Percentiles rank a stretch among this genome's conserved stretches.
Conservation (phyloP, 2,329 filamentous ascomycete genomes). For the Rhinocladiella similis region DNA sequence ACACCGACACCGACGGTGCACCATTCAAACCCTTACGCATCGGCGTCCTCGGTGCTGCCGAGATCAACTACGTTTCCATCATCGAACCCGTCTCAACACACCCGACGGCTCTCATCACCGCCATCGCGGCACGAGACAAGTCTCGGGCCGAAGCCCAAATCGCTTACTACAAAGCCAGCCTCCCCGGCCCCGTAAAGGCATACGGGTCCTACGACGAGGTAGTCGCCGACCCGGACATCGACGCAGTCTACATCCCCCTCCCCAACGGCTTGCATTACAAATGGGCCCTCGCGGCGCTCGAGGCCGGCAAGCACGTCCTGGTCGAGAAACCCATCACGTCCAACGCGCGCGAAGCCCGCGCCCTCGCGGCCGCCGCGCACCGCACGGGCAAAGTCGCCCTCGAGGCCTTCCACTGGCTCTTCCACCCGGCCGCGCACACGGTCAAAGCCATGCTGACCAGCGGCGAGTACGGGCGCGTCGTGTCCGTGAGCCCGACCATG, state of each 20-base stretch:
- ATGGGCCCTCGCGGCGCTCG: conserved; percentile 50
- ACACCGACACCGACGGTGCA: not conserved
- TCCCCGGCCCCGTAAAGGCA: conserved; percentile 30
- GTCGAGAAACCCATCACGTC: conserved; percentile 57
- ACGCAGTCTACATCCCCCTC: conserved; percentile 54
- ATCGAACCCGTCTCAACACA: conserved; percentile 54
- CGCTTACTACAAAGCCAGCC: conserved; percentile 50
- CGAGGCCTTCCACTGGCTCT: conserved; percentile 55
- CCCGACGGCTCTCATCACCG: conserved; percentile 54
- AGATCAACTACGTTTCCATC: conserved; percentile 20
- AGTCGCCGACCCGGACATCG: conserved; percentile 48
- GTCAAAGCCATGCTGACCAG: conserved; percentile 37
- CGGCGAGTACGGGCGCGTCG: conserved; percentile 5
- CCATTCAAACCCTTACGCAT: not conserved
- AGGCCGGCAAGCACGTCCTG: conserved; percentile 55
- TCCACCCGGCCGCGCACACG: conserved; percentile 50
- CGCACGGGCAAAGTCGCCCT: conserved; percentile 48
- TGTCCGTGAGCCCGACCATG: not conserved
- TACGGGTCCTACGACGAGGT: conserved; percentile 37
- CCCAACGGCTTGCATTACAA: conserved; percentile 53
- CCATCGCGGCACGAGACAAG: conserved; percentile 54
- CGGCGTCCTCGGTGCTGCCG: not conserved
- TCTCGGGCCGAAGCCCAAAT: conserved; percentile 47
- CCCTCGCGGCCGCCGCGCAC: conserved; percentile 44
- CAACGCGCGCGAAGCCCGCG: conserved; percentile 47